A percentile compares a stretch with the other conserved stretches of the same genome.
Conservation (phyloP, 1,139 yeast genomes). For the Suhomyces choctaworum region DNA sequence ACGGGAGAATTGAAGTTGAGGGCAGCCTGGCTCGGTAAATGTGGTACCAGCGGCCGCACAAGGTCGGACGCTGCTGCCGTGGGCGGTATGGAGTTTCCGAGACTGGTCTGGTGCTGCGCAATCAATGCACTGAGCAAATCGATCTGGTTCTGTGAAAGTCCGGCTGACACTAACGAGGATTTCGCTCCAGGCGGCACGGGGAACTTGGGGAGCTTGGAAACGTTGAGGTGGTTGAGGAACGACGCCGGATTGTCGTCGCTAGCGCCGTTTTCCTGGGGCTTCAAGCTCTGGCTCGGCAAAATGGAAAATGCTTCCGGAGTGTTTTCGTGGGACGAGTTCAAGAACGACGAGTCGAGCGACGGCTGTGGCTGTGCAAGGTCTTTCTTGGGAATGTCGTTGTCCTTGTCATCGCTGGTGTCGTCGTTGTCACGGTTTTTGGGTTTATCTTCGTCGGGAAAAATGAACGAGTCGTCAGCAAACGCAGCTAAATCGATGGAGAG, state of each 20-base stretch:
- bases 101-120: conserved; percentile 60
- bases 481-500: conserved; percentile 73
- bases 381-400: conserved; percentile 1
- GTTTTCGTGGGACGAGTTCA: conserved; percentile 8
- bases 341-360: conserved; percentile 7
- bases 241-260: conserved; percentile 4
- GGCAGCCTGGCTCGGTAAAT: conserved; percentile 16
- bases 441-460: conserved; percentile 78
- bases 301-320: conserved; percentile 6
- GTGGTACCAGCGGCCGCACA: conserved; percentile 13
- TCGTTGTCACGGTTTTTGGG: conserved; percentile 31
- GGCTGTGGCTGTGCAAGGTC: not conserved
- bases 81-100: conserved; percentile 25
- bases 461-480: conserved; percentile 75
- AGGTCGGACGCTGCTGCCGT: conserved; percentile 3
- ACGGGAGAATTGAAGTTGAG: conserved; percentile 21
- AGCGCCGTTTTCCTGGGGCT: not conserved
- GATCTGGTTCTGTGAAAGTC: conserved; percentile 65
- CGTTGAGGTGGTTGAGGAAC: conserved; percentile 16
- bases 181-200: conserved; percentile 75
- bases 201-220: conserved; percentile 51
- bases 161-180: conserved; percentile 60
- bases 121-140: conserved; percentile 70
- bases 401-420: conserved; percentile 3
- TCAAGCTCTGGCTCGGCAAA: conserved; percentile 1